Evolutionary conservation across 306 rosid genomes (phyloP).

Genomic region (Vigna mungo): DNA sequence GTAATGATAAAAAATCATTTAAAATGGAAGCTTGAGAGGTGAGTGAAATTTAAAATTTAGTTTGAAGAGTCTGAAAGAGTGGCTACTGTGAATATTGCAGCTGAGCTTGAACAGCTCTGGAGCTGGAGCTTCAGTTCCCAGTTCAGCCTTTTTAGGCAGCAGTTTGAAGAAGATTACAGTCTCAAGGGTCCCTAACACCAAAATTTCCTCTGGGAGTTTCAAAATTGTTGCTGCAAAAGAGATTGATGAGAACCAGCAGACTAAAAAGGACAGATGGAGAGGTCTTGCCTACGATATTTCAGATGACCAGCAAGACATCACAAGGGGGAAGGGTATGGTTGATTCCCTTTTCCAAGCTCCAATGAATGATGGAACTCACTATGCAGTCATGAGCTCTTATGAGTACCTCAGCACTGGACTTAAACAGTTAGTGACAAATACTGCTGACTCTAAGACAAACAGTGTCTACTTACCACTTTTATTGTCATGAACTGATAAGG

Average conservation of each 20-base stretch:
- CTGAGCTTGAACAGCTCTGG: slow-evolving; percentile 72
- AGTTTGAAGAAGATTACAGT: slow-evolving; percentile 74
- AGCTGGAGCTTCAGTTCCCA: slow-evolving; percentile 62
- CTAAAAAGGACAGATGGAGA: slow-evolving; percentile 65
- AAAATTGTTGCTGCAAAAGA: slow-evolving; percentile 65
- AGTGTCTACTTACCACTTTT: slow-evolving; percentile 23
- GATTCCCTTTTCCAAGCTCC: slow-evolving; percentile 90
- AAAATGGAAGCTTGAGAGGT: background rate
- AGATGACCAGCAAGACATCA: slow-evolving; percentile 93
- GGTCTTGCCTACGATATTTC: slow-evolving; percentile 75
- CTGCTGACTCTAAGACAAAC: background rate
- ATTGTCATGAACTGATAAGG: background rate
- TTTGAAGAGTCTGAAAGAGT: slow-evolving; percentile 22
- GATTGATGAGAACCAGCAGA: slow-evolving; percentile 61
- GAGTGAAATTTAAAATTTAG: background rate
- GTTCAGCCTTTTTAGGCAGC: slow-evolving; percentile 76
- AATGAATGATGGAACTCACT: slow-evolving; percentile 63
- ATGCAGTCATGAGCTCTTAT: slow-evolving; percentile 80
- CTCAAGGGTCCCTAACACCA: slow-evolving; percentile 54
- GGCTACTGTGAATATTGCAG: slow-evolving; percentile 53
- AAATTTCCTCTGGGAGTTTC: slow-evolving; percentile 60
- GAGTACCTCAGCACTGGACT: slow-evolving; percentile 83
- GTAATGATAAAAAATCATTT: background rate
- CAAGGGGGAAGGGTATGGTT: slow-evolving; percentile 93
- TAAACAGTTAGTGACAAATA: slow-evolving; percentile 58